These are phyloP conservation scores for Cutaneotrichosporon sp. DNA, from an alignment of 1,284 basidiomycete genomes.

Conservation along the genomic window DNA sequence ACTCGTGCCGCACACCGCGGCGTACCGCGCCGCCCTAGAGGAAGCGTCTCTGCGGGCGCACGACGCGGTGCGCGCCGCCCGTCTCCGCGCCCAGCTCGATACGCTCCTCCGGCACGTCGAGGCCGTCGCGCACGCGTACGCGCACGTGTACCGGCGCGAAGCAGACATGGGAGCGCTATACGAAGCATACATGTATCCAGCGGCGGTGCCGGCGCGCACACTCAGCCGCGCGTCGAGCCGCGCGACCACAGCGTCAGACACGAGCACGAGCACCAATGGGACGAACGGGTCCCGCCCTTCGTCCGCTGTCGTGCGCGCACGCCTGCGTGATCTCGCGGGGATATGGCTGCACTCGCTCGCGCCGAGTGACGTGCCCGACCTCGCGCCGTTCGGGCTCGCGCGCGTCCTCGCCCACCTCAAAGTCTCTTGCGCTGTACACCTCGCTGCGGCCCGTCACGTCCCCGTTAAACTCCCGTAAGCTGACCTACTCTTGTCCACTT, in stretches of 20 bases:
- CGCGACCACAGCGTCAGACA: too few relatives aligned
- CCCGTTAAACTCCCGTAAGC: constrained; percentile 2
- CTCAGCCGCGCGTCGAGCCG: too few relatives aligned
- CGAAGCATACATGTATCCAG: too few relatives aligned
- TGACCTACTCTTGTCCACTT: too few relatives aligned
- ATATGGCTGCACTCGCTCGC: constrained; percentile 22
- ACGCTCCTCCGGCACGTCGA: background rate
- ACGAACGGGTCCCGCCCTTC: constrained; percentile 1
- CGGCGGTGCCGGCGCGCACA: too few relatives aligned
- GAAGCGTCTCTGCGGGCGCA: background rate
- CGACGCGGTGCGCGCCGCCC: too few relatives aligned
- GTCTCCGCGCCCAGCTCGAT: background rate
- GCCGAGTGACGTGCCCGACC: background rate
- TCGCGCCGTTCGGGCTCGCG: background rate
- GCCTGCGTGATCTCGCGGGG: constrained; percentile 21
- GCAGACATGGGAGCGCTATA: too few relatives aligned
- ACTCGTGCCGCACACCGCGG: background rate
- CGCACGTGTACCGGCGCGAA: too few relatives aligned
- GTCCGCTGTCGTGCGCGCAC: constrained; percentile 6
- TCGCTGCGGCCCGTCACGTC: background rate
- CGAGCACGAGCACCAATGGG: background rate
- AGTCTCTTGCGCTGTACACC: constrained; percentile 5
- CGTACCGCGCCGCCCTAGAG: background rate
- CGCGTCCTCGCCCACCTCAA: constrained; percentile 6
- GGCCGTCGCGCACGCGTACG: too few relatives aligned